A percentile compares a stretch with the other conserved stretches of the same genome.
These are phyloP conservation scores for Xylaria sp. DNA, from an alignment of 2,329 filamentous ascomycete genomes.

Conservation along the genomic window DNA sequence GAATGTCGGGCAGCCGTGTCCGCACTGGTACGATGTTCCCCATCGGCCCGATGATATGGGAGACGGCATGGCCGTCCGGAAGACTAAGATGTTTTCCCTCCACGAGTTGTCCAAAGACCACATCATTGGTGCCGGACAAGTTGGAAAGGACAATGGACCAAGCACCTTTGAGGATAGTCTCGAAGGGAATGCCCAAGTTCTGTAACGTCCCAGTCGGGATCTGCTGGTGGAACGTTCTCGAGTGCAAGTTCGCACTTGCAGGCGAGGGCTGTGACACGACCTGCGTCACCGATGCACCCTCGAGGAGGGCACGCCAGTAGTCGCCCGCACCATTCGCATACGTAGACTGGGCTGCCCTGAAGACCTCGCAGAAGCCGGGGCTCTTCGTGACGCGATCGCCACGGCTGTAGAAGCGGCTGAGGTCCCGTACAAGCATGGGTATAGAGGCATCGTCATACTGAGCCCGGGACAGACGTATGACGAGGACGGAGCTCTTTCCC, in stretches of 20 bases:
- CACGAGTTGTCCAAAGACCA: constrained; percentile 59
- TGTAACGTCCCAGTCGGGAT: constrained; percentile 45
- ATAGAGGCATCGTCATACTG: constrained; percentile 54
- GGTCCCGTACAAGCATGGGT: constrained; percentile 51
- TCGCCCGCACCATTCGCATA: constrained; percentile 44
- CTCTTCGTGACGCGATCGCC: constrained; percentile 37
- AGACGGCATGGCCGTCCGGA: constrained; percentile 57
- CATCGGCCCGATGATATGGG: constrained; percentile 50
- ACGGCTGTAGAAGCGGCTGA: constrained; percentile 50
- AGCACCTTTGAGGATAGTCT: constrained; percentile 58
- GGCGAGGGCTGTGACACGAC: constrained; percentile 48
- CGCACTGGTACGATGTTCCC: constrained; percentile 54
- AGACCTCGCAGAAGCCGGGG: constrained; percentile 53
- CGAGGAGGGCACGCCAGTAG: constrained; percentile 51
- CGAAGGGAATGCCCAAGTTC: constrained; percentile 50
- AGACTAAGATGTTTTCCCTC: constrained; percentile 50
- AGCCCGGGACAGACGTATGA: constrained; percentile 52
- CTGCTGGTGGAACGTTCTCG: constrained; percentile 45
- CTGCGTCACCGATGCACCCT: constrained; percentile 51
- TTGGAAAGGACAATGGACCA: constrained; percentile 60
- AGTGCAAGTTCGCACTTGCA: constrained; percentile 41
- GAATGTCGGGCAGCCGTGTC: constrained; percentile 47
- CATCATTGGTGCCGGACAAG: constrained; percentile 51
- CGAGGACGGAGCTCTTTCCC: constrained; percentile 49
- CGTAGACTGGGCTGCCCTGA: constrained; percentile 43